Evolutionary conservation across 495 filamentous ascomycete species (phyloP), one percentile per base, ranked within the genome.

Genomic region (Penicillium simplicissimum): DNA sequence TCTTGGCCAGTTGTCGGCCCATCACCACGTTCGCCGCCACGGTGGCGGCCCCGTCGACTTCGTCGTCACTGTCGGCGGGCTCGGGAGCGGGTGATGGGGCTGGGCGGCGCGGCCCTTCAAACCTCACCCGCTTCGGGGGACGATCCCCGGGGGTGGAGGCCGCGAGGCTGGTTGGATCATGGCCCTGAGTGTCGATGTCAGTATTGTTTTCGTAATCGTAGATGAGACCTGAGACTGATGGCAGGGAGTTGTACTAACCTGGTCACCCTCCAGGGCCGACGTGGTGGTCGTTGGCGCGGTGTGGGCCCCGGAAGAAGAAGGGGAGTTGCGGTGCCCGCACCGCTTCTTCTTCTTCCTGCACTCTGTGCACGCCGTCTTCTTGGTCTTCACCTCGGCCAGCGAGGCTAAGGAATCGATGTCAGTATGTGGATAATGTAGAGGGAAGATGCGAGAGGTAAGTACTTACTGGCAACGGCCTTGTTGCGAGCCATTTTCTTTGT

Each of bases 281-380:
- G 19, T 7, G 17, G 9, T 21, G 8, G 3, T 10, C n/a, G n/a
- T n/a, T 6, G 40, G 17, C 40, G n/a, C 17, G 40, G 40, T 43
- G 40, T 21, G 8, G 23, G 31, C 47, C 47, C 14, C 23, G 47
- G 47, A 51, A 23, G 47, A 13, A 17, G 47, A 14, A 8, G 13
- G 23, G 23, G 15, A 23, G 47, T 6, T 8, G 56, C 23, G 55
- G 35, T 72, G 70, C 1, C 25, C 40, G 55, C 67, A 71, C 1
- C 60, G 58, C 31, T 63, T 64, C 66, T 72, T 72, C 52, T 57
- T 63, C 8, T 14, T 17, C 35, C 54, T 66, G 56, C 70, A 72
- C 10, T 60, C 37, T 8, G 15, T 34, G 28, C 70, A 72, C 23
- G 37, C 54, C 35, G 31, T 52, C 38, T 37, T 31, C n/a, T 25